A percentile compares a stretch with the other conserved stretches of the same genome.
Evolutionary conservation across 805 yeast species (phyloP).

Genomic region (Barnettozyma pratensis): DNA sequence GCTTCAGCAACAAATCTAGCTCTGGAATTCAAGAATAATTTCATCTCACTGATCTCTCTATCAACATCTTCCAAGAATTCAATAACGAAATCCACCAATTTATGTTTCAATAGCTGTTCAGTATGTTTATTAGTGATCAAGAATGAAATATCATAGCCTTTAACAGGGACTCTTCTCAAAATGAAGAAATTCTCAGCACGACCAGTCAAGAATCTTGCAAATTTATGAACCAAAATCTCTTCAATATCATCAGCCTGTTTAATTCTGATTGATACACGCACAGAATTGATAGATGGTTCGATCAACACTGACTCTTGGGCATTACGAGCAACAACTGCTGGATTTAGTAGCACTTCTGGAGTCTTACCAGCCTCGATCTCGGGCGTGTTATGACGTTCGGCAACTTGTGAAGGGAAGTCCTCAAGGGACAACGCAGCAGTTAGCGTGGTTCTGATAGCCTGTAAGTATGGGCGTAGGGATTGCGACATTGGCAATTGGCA

Average conservation of each 20-base stretch:
- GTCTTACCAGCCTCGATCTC: slow-evolving; percentile 87
- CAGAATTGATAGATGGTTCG: slow-evolving; percentile 91
- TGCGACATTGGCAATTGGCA: slow-evolving; percentile 54
- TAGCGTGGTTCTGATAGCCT: slow-evolving; percentile 88
- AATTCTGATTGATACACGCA: slow-evolving; percentile 84
- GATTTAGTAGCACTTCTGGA: slow-evolving; percentile 79
- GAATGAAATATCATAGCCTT: slow-evolving; percentile 90
- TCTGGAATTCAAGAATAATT: slow-evolving; percentile 91
- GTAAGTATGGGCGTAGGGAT: slow-evolving; percentile 90
- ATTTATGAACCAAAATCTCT: slow-evolving; percentile 88
- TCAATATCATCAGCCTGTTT: slow-evolving; percentile 98
- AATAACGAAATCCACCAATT: slow-evolving; percentile 91
- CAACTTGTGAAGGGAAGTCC: slow-evolving; percentile 91
- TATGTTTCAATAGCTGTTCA: slow-evolving; percentile 91
- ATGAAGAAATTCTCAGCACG: slow-evolving; percentile 94
- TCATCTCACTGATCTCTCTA: slow-evolving; percentile 97
- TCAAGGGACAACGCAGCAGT: slow-evolving; percentile 91
- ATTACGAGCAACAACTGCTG: slow-evolving; percentile 86
- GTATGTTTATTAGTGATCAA: slow-evolving; percentile 92
- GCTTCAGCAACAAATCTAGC: slow-evolving; percentile 98
- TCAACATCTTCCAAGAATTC: slow-evolving; percentile 99
- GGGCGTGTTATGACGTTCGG: slow-evolving; percentile 95
- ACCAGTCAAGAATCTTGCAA: slow-evolving; percentile 87
- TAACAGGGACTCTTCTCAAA: slow-evolving; percentile 83
- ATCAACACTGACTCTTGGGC: slow-evolving; percentile 90